Percentiles rank a stretch among this genome's conserved stretches.
Conservation (phyloP, 78 protist species). For the Anaeramoeba flamelloides region DNA sequence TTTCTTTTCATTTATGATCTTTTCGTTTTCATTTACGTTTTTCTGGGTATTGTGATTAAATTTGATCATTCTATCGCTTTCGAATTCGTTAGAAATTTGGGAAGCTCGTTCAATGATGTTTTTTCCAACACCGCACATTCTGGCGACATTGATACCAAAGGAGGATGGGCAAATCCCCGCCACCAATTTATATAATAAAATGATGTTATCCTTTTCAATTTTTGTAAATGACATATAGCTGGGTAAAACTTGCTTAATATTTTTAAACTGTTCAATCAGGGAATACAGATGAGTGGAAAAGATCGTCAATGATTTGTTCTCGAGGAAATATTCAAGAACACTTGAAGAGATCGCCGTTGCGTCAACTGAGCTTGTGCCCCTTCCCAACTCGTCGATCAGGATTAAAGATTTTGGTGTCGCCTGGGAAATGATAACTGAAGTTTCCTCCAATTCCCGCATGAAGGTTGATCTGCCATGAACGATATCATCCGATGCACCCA, state of each 20-base stretch:
- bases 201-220: no score
- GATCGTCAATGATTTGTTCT: background rate
- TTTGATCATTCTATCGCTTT: no score
- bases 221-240: no score
- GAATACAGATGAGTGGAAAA: background rate
- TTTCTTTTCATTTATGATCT: no score
- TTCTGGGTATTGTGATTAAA: no score
- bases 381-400: background rate
- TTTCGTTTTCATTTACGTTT: no score
- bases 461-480: background rate
- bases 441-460: background rate
- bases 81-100: no score
- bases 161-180: constrained; percentile 53
- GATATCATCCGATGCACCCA: background rate
- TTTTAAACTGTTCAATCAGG: no score
- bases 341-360: background rate
- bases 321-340: background rate
- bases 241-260: no score
- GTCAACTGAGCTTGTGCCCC: background rate
- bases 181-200: constrained; percentile 60
- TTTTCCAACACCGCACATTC: constrained; percentile 54
- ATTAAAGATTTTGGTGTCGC: background rate
- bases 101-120: constrained; percentile 27
- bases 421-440: background rate
- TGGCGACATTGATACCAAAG: constrained; percentile 86